A percentile compares a stretch with the other conserved stretches of the same genome.
These are phyloP conservation scores for Diaporthe destruens DNA, from an alignment of 2,329 filamentous ascomycete genomes.

Conservation along the genomic window DNA sequence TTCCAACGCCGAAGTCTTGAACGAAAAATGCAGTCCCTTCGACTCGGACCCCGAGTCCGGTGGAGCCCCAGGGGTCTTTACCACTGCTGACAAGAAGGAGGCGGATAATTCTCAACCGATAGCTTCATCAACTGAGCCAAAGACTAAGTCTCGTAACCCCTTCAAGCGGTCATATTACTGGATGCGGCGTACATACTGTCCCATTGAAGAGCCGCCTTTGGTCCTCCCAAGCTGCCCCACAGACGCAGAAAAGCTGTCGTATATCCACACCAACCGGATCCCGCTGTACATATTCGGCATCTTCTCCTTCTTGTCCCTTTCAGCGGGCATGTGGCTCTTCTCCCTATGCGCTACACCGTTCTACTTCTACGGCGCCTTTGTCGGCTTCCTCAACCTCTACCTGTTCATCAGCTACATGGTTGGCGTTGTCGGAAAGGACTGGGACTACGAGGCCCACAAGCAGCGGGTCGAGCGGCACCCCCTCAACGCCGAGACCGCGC, in stretches of 20 bases:
- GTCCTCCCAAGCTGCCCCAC: slow-evolving; percentile 54
- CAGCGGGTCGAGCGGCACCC: slow-evolving; percentile 49
- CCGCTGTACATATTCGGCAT: slow-evolving; percentile 56
- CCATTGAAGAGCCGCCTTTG: slow-evolving; percentile 50
- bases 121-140: not conserved
- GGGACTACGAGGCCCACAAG: slow-evolving; percentile 53
- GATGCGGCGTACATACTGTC: slow-evolving; percentile 51
- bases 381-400: slow-evolving; percentile 55
- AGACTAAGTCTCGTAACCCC: slow-evolving; percentile 43
- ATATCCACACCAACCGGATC: slow-evolving; percentile 55
- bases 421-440: slow-evolving; percentile 54
- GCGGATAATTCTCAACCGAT: slow-evolving; percentile 26
- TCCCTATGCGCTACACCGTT: slow-evolving; percentile 52
- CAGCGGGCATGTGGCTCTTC: slow-evolving; percentile 58
- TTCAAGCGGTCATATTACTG: slow-evolving; percentile 46
- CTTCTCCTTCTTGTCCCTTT: slow-evolving; percentile 55
- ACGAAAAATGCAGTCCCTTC: slow-evolving; percentile 43
- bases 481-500: slow-evolving; percentile 51
- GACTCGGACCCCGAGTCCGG: slow-evolving; percentile 42
- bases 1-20: slow-evolving; percentile 36
- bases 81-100: slow-evolving; percentile 35
- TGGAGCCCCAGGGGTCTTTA: slow-evolving; percentile 25
- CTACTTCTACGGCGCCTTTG: slow-evolving; percentile 55
- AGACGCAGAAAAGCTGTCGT: slow-evolving; percentile 55
- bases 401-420: slow-evolving; percentile 57